Base-by-base conservation (phyloP, 768 basidiomycete species). In the Hirschioporus abietinus region DNA sequence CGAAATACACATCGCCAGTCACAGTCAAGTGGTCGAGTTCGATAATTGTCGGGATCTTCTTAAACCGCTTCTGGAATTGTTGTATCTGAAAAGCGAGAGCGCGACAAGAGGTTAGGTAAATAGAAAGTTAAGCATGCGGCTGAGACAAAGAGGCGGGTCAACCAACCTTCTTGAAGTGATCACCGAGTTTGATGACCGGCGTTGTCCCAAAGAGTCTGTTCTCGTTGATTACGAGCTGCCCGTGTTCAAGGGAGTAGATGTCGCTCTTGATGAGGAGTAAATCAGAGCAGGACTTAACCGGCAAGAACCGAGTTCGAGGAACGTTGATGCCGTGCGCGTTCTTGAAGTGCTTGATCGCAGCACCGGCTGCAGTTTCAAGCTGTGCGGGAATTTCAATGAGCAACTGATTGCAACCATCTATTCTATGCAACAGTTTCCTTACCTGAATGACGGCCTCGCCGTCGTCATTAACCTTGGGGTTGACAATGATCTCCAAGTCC, bases 101-200 rank as follows among this genome's bases (percentile, higher is more conserved):
- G 12, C 42, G 42, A 52, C 42, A 52, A 52, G 42, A 52, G 42
- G 15, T 61, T 4, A 23, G 36, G 42, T 36, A 60, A 34, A 64
- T 36, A 60, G n/a, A 27, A 64, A 34, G 23, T 20, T 23, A 42
- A 67, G 36, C 18, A 27, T 58, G 42, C 15, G 25, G 36, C 62
- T 23, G 61, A 62, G 23, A 9, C 35, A 25, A 65, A 57, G 63
- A 58, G 27, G 52, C 10, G 12, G 27, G n/a, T 58, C 35, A 35
- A 23, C 76, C 61, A 65, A 92, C 91, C 86, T 93, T 96, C 85
- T 96, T 97, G 87, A 99, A 97, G 76, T 92, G 91, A 77, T 95
- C 93, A 60, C 95, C 95, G 63, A 97, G 86, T 82, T 97, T 97
- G 84, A 98, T 92, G 63, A 96, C 94, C n/a, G 95, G 96, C 27